Conservation (phyloP, 164 flowering plant species). For the Piper betle region DNA sequence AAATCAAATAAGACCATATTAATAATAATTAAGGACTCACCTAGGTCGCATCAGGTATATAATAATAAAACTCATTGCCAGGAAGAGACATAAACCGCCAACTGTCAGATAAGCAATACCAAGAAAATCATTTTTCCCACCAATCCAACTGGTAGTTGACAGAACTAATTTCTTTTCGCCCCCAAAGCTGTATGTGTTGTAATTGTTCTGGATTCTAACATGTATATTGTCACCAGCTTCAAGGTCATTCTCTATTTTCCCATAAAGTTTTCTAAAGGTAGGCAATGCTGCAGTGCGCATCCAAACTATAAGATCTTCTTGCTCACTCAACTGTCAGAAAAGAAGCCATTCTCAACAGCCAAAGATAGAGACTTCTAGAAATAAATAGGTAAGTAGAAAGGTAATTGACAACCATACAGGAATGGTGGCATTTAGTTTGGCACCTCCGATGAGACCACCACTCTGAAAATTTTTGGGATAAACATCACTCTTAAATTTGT, state of each 20-base stretch:
- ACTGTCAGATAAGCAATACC: constrained; percentile 65
- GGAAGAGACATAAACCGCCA: constrained; percentile 57
- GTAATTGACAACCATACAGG: constrained; percentile 31
- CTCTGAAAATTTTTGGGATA: constrained; percentile 80
- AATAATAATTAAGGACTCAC: constrained; percentile 20
- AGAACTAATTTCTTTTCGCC: constrained; percentile 44
- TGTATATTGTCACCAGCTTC: constrained; percentile 32
- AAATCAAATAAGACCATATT: not conserved
- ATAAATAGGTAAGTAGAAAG: not conserved
- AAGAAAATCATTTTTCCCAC: constrained; percentile 74
- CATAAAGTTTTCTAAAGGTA: constrained; percentile 75
- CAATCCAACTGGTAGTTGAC: constrained; percentile 33
- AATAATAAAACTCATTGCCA: constrained; percentile 48
- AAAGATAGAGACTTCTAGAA: not conserved
- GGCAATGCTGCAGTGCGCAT: constrained; percentile 95
- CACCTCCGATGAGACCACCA: constrained; percentile 64
- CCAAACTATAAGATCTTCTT: constrained; percentile 89
- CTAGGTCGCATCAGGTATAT: constrained; percentile 64
- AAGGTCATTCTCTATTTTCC: constrained; percentile 61
- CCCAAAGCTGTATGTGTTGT: constrained; percentile 67
- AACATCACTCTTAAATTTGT: constrained; percentile 66
- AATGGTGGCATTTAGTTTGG: constrained; percentile 50
- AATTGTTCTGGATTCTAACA: constrained; percentile 59
- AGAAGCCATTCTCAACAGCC: not conserved
- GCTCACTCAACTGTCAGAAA: constrained; percentile 62